Percentiles rank a stretch among this genome's conserved stretches.
phyloP scores from a whole-genome alignment of 306 rosid genomes.

The Comarum palustre region DNA sequence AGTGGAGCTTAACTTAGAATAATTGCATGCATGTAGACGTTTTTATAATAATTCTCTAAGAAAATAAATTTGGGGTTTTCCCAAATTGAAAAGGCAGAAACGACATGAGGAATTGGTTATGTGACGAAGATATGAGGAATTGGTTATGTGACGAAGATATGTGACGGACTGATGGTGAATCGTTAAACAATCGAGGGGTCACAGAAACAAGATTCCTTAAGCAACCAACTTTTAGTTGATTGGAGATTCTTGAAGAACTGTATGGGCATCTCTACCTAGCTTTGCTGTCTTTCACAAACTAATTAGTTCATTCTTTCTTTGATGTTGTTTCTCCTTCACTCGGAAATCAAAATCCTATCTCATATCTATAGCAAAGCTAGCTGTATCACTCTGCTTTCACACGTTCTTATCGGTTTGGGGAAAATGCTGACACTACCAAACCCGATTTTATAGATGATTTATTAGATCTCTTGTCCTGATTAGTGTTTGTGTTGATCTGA shows the following conservation, averaged over 20 bases:
- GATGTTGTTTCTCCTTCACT: not conserved
- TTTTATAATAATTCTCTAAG: not conserved
- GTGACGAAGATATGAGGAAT: not conserved
- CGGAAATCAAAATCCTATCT: not conserved
- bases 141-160: not conserved
- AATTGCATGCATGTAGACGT: constrained; percentile 8
- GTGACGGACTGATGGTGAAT: not conserved
- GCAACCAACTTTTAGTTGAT: not conserved
- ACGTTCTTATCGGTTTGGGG: not conserved
- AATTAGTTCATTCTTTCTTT: not conserved
- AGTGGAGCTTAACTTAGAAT: not conserved
- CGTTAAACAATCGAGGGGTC: constrained; percentile 4
- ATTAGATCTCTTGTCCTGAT: not conserved
- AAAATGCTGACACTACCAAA: not conserved
- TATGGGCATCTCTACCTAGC: not conserved
- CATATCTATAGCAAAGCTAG: not conserved
- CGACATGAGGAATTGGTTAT: not conserved
- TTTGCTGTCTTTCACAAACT: not conserved
- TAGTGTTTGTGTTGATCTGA: not conserved
- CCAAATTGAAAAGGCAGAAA: not conserved
- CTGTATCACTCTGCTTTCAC: not conserved
- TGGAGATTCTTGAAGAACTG: constrained; percentile 6
- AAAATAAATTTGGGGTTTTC: not conserved
- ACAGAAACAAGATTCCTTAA: constrained; percentile 2
- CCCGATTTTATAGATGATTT: not conserved